phyloP scores from a whole-genome alignment of 768 basidiomycete genomes.

The Serendipita sp. region DNA sequence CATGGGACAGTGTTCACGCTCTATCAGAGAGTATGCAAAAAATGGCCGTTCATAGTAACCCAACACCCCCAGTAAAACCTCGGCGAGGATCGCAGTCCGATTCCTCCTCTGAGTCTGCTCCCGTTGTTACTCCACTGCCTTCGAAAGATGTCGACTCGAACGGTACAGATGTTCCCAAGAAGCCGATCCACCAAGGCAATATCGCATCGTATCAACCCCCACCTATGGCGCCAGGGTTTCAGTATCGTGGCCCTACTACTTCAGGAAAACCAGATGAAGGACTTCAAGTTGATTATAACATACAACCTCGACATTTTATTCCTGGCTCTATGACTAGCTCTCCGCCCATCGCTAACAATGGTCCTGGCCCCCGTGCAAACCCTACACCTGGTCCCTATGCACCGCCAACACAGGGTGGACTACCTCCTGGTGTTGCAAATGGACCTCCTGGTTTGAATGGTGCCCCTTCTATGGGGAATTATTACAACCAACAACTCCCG shows the following conservation, averaged over 20 bases:
- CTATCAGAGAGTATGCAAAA: constrained; percentile 3
- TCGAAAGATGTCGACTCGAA: background rate
- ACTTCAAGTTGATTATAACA: constrained; percentile 36
- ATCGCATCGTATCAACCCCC: background rate
- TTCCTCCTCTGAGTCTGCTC: background rate
- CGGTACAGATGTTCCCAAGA: background rate
- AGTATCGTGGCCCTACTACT: background rate
- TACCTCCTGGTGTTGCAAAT: background rate
- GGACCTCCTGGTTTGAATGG: background rate
- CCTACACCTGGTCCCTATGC: background rate
- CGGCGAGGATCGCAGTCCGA: background rate
- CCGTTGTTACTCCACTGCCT: background rate
- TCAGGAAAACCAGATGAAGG: constrained; percentile 4
- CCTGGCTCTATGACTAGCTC: background rate
- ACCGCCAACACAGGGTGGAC: background rate
- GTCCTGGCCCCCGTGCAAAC: background rate
- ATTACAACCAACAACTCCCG: background rate
- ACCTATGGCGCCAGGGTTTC: background rate
- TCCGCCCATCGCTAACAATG: background rate
- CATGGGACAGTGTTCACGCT: background rate
- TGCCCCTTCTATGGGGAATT: background rate
- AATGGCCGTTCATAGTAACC: background rate
- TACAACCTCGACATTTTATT: constrained; percentile 39
- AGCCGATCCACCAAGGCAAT: background rate
- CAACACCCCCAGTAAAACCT: background rate